These are phyloP conservation scores for Oehlia diaphana DNA, from an alignment of 192 early-diverging fungal species.

Conservation along the genomic window DNA sequence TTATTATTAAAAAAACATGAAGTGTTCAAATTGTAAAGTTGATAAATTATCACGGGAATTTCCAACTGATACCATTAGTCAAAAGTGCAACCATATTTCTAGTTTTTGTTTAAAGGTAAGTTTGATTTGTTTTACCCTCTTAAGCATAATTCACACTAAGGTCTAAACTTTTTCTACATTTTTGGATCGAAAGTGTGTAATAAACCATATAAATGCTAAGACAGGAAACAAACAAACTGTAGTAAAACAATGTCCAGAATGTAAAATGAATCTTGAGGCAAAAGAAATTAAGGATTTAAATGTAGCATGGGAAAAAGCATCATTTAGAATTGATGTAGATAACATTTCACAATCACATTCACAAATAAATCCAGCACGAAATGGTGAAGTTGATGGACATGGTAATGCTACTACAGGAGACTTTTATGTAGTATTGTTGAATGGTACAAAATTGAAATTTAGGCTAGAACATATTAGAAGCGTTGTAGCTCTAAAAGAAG, in stretches of 20 bases:
- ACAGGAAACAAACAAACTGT: neutral
- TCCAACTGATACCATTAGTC: conserved; percentile 9
- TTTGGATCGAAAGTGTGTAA: neutral
- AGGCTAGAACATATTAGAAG: neutral
- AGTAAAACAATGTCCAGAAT: conserved; percentile 12
- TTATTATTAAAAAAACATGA: conserved; percentile 5
- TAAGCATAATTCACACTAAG: no score
- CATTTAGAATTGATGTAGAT: conserved; percentile 22
- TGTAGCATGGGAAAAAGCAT: conserved; percentile 11
- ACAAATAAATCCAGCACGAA: neutral
- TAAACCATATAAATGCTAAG: neutral
- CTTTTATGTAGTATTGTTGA: conserved; percentile 32
- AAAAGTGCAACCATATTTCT: conserved; percentile 26
- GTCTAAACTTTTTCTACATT: no score
- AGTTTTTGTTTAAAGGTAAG: conserved; percentile 28
- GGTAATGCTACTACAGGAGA: neutral
- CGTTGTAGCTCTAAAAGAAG: conserved; percentile 5
- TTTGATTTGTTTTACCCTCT: neutral
- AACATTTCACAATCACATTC: neutral
- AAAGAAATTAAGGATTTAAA: neutral
- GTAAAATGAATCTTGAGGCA: neutral
- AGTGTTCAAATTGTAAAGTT: conserved; percentile 22
- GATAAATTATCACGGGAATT: conserved; percentile 33
- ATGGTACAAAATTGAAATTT: conserved; percentile 24
- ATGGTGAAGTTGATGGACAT: conserved; percentile 3